phyloP scores from a whole-genome alignment of 805 yeast genomes.

The Metschnikowia bowlesiae region DNA sequence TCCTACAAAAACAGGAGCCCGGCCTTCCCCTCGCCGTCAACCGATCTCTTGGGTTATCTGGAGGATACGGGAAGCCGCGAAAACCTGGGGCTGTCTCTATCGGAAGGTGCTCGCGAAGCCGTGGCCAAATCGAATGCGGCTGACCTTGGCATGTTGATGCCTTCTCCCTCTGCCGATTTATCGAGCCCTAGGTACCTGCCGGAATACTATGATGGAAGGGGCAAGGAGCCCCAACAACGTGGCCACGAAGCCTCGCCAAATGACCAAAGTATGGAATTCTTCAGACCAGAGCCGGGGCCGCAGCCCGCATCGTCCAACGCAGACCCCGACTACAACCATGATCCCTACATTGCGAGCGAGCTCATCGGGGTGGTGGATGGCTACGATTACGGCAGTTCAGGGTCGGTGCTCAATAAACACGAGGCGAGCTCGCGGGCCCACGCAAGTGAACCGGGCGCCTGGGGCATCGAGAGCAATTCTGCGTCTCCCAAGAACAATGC shows the following conservation, averaged over 20 bases:
- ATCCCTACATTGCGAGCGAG: background rate
- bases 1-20: background rate
- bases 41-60: background rate
- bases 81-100: background rate
- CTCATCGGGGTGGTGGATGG: background rate
- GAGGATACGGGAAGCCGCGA: background rate
- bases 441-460: background rate
- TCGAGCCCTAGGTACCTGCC: background rate
- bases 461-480: background rate
- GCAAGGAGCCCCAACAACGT: background rate
- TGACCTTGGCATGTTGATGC: background rate
- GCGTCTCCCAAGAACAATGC: background rate
- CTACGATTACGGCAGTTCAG: slow-evolving; percentile 1
- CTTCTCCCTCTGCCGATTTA: background rate
- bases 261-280: background rate
- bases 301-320: background rate
- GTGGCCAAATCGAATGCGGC: background rate
- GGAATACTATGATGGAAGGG: background rate
- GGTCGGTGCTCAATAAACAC: background rate
- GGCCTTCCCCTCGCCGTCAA: background rate
- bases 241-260: background rate
- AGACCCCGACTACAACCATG: background rate
- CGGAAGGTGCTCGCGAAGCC: background rate
- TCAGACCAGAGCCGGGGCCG: background rate
- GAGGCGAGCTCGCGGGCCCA: background rate